Conservation (phyloP, 352 stramenopile species). For the Globisporangium perplexum region DNA sequence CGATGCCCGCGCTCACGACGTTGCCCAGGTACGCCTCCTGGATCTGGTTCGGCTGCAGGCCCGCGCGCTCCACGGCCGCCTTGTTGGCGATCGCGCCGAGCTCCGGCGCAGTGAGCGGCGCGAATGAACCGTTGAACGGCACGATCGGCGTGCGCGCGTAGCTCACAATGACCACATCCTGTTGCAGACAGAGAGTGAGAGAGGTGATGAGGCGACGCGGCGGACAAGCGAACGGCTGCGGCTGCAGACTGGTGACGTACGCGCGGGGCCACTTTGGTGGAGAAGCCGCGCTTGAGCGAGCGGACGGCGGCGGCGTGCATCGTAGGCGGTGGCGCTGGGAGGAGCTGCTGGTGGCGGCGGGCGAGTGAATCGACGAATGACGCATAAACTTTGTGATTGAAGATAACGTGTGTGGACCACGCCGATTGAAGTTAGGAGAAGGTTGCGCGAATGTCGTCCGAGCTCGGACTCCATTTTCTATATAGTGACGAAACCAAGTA, state of each 20-base stretch:
- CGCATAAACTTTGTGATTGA: neutral
- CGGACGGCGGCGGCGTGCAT: constrained; percentile 25
- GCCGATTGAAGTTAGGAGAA: neutral
- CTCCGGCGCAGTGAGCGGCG: constrained; percentile 83
- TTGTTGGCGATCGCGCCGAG: constrained; percentile 92
- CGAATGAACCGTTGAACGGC: constrained; percentile 92
- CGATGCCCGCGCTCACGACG: constrained; percentile 94
- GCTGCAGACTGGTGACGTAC: constrained; percentile 12
- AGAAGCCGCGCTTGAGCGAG: constrained; percentile 37
- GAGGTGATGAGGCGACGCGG: neutral
- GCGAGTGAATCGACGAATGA: neutral
- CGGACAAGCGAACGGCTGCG: too few relatives aligned
- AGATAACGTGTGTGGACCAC: neutral
- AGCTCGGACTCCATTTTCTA: neutral
- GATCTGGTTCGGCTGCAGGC: constrained; percentile 74
- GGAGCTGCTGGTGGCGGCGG: neutral
- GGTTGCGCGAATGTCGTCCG: constrained; percentile 3
- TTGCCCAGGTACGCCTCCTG: constrained; percentile 97
- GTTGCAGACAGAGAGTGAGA: neutral
- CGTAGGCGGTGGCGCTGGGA: neutral
- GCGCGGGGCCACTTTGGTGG: constrained; percentile 27
- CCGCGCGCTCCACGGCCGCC: constrained; percentile 68
- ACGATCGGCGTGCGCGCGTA: constrained; percentile 96
- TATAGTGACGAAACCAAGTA: neutral
- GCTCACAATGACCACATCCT: constrained; percentile 93